Percentiles rank a stretch among this genome's conserved stretches.
phyloP scores from a whole-genome alignment of 768 basidiomycete species.

The Gloeopeniophorella convolvens region DNA sequence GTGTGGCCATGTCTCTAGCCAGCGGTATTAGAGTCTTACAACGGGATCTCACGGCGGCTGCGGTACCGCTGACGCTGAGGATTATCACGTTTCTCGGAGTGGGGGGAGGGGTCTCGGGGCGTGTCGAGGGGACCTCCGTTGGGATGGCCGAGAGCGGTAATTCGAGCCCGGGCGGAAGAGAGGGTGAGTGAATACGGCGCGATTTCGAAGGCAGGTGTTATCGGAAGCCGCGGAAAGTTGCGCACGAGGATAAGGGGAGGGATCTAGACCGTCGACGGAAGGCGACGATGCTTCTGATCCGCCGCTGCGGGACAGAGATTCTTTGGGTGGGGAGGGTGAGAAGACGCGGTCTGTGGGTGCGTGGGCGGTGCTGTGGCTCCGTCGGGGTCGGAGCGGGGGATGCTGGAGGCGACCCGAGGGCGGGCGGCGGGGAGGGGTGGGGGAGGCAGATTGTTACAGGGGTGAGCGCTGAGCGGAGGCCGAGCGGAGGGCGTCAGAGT shows the following conservation, averaged over 20 bases:
- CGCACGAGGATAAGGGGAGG: constrained; percentile 21
- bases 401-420: too few relatives aligned
- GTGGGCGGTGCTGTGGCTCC: too few relatives aligned
- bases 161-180: neutral
- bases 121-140: constrained; percentile 12
- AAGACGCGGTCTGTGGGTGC: constrained; percentile 17
- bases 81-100: constrained; percentile 16
- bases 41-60: neutral
- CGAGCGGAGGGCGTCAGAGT: constrained; percentile 5
- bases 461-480: neutral
- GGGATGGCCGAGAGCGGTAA: constrained; percentile 7
- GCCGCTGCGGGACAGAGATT: constrained; percentile 16
- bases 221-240: constrained; percentile 20
- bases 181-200: constrained; percentile 11
- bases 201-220: constrained; percentile 18
- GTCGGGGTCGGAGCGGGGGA: too few relatives aligned
- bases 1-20: too few relatives aligned
- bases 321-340: constrained; percentile 16
- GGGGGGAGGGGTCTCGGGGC: constrained; percentile 11
- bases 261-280: constrained; percentile 18
- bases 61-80: constrained; percentile 1
- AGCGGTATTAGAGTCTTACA: too few relatives aligned
- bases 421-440: neutral
- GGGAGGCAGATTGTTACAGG: neutral
- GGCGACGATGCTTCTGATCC: constrained; percentile 19